These are phyloP conservation scores for Gossypium schwendimanii DNA, from an alignment of 441 rosid genomes.

Conservation along the genomic window DNA sequence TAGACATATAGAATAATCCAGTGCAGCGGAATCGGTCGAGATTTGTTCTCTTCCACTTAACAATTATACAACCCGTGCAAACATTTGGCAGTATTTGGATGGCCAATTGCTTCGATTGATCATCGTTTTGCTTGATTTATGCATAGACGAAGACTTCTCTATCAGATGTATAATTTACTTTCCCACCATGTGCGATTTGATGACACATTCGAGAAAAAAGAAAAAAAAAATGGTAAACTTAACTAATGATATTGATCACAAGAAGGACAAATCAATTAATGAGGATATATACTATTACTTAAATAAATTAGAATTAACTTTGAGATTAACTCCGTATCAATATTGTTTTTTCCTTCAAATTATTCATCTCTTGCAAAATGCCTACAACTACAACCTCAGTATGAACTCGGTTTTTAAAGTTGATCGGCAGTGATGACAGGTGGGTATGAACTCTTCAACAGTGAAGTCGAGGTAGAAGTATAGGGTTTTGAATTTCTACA, in stretches of 20 bases:
- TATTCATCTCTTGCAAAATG: background rate
- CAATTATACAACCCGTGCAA: background rate
- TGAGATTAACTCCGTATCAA: background rate
- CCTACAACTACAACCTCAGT: constrained; percentile 11
- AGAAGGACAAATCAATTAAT: background rate
- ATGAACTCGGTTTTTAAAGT: background rate
- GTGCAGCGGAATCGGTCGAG: background rate
- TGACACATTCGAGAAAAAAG: background rate
- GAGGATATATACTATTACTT: background rate
- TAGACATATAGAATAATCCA: background rate
- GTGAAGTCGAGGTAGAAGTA: background rate
- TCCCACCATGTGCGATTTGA: background rate
- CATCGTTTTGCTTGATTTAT: background rate
- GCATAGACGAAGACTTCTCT: background rate
- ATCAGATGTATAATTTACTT: background rate
- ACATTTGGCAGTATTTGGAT: background rate
- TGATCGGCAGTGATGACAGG: background rate
- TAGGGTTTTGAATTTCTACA: background rate
- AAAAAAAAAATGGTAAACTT: background rate
- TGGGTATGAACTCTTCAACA: background rate
- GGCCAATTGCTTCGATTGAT: background rate
- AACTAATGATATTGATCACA: background rate
- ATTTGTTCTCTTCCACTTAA: background rate
- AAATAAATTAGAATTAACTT: background rate
- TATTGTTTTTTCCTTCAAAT: background rate